Evolutionary conservation across 1,139 yeast genomes (phyloP).

Genomic region (Magnusiomyces fungicola): DNA sequence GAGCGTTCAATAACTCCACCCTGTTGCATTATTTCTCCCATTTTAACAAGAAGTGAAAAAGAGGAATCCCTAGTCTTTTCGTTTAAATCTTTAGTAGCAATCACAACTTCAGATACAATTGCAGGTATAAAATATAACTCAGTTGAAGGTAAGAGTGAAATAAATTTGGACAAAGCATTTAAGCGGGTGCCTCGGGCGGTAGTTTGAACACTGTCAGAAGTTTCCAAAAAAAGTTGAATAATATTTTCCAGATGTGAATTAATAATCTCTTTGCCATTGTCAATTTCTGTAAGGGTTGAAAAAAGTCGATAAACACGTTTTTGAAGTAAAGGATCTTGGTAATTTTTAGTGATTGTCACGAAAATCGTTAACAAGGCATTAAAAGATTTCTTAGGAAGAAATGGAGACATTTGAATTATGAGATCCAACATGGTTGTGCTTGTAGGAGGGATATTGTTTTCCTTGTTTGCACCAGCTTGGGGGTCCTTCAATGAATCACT

Average conservation of each 20-base stretch:
- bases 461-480: slow-evolving; percentile 23
- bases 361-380: slow-evolving; percentile 73
- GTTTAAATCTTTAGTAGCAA: slow-evolving; percentile 88
- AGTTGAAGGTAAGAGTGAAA: slow-evolving; percentile 52
- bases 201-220: slow-evolving; percentile 54
- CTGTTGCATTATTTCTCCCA: slow-evolving; percentile 70
- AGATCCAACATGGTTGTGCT: slow-evolving; percentile 87
- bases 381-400: slow-evolving; percentile 64
- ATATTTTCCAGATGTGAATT: slow-evolving; percentile 50
- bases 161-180: slow-evolving; percentile 52
- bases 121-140: slow-evolving; percentile 75
- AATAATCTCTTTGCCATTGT: slow-evolving; percentile 47
- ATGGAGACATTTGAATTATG: slow-evolving; percentile 77
- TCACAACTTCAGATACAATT: slow-evolving; percentile 75
- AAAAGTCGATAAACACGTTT: slow-evolving; percentile 85
- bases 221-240: slow-evolving; percentile 50
- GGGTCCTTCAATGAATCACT: slow-evolving; percentile 63
- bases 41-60: slow-evolving; percentile 63
- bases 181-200: slow-evolving; percentile 81
- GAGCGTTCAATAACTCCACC: slow-evolving; percentile 57
- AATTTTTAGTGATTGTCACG: slow-evolving; percentile 52
- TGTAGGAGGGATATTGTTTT: slow-evolving; percentile 39
- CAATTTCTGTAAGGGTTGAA: slow-evolving; percentile 60
- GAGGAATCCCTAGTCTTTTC: slow-evolving; percentile 86
- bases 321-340: slow-evolving; percentile 62